Conservation (phyloP, 2,329 filamentous ascomycete genomes). For the Curvularia eragrostidis region DNA sequence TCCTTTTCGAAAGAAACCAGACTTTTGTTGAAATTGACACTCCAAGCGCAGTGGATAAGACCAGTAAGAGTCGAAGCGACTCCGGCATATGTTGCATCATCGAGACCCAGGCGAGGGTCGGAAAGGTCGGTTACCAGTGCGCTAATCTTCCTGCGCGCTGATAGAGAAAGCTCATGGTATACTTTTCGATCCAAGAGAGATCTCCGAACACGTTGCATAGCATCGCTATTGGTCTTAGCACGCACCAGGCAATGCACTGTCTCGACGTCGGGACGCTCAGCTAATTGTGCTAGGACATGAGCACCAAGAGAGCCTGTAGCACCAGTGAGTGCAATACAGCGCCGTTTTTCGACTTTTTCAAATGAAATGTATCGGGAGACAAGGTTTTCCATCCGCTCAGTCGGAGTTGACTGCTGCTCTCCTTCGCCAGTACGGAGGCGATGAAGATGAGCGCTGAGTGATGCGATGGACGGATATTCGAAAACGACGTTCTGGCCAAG, state of each 20-base stretch:
- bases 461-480: conserved; percentile 60
- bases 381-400: conserved; percentile 55
- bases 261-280: conserved; percentile 35
- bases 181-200: conserved; percentile 50
- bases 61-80: conserved; percentile 41
- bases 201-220: conserved; percentile 45
- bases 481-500: conserved; percentile 66
- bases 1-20: conserved; percentile 59
- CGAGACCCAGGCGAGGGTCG: conserved; percentile 51
- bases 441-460: conserved; percentile 55
- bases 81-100: conserved; percentile 20
- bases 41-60: conserved; percentile 62
- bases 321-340: conserved; percentile 61
- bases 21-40: conserved; percentile 63
- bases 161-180: conserved; percentile 36
- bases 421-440: conserved; percentile 51
- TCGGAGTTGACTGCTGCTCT: conserved; percentile 42
- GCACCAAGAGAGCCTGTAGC: conserved; percentile 71
- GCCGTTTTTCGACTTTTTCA: conserved; percentile 17
- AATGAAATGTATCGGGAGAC: conserved; percentile 56
- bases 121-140: conserved; percentile 52
- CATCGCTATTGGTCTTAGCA: conserved; percentile 47
- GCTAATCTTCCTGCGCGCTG: conserved; percentile 38
- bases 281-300: conserved; percentile 58
- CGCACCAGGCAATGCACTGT: conserved; percentile 62